These are phyloP conservation scores for Apiotrichum akiyoshidainum DNA, from an alignment of 1,284 basidiomycete genomes.

Conservation along the genomic window DNA sequence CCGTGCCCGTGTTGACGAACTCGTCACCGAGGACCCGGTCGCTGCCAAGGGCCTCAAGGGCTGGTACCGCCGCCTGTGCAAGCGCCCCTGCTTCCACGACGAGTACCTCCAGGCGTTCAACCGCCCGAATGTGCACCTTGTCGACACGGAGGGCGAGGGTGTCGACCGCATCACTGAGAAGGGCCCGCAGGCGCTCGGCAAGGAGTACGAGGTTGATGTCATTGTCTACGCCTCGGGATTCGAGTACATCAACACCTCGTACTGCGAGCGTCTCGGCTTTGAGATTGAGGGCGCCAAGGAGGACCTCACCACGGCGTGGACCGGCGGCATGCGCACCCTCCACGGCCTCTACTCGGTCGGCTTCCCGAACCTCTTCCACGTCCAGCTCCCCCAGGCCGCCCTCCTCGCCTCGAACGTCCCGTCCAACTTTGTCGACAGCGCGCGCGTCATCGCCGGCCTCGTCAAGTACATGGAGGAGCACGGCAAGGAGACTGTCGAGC, in stretches of 20 bases:
- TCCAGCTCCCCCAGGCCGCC: constrained; percentile 10
- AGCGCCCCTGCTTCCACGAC: constrained; percentile 18
- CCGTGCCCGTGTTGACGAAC: constrained; percentile 10
- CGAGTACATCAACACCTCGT: constrained; percentile 12
- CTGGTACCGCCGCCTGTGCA: constrained; percentile 20
- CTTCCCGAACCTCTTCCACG: constrained; percentile 21
- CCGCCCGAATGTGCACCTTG: constrained; percentile 13
- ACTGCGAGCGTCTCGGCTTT: constrained; percentile 9
- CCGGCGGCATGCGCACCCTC: constrained; percentile 12
- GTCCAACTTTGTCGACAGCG: constrained; percentile 13
- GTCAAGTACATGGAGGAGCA: constrained; percentile 12
- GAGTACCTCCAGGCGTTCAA: constrained; percentile 19
- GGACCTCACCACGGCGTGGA: constrained; percentile 17
- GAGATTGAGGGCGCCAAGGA: constrained; percentile 14
- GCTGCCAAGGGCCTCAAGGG: constrained; percentile 16
- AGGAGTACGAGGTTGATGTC: constrained; percentile 17
- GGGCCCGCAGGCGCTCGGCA: constrained; percentile 13
- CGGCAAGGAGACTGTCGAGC: constrained; percentile 6
- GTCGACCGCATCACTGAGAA: constrained; percentile 14
- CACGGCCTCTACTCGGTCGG: constrained; percentile 15
- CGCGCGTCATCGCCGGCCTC: constrained; percentile 5
- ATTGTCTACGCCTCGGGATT: constrained; percentile 19
- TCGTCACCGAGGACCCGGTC: constrained; percentile 11
- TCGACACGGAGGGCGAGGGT: constrained; percentile 19
- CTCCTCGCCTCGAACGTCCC: constrained; percentile 14